These are phyloP conservation scores for Cenchrus purpureus DNA, from an alignment of 176 grass and related monocot genomes.

Conservation along the genomic window DNA sequence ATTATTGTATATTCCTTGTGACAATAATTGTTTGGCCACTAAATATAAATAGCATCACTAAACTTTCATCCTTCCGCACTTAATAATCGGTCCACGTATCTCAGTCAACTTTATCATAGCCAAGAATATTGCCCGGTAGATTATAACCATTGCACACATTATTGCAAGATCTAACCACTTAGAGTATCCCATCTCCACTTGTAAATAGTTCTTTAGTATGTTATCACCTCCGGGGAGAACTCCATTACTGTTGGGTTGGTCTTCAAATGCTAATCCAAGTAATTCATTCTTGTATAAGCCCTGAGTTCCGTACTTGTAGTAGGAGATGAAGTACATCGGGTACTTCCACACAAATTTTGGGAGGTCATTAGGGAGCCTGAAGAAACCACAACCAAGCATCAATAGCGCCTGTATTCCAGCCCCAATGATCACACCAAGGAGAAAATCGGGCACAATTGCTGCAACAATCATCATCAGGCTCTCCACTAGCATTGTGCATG, in stretches of 20 bases:
- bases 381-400: conserved; percentile 48
- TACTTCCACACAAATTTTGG: conserved; percentile 55
- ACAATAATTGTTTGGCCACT: background rate
- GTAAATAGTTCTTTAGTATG: conserved; percentile 36
- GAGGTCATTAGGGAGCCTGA: conserved; percentile 41
- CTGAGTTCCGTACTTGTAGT: conserved; percentile 57
- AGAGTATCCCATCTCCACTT: conserved; percentile 49
- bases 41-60: background rate
- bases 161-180: conserved; percentile 59
- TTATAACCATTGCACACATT: conserved; percentile 48
- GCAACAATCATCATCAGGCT: conserved; percentile 58
- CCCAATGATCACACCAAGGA: conserved; percentile 35
- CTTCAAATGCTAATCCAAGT: conserved; percentile 31
- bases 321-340: conserved; percentile 54
- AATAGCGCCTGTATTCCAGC: conserved; percentile 43
- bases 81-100: conserved; percentile 39
- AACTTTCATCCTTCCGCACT: background rate
- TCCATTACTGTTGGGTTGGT: background rate
- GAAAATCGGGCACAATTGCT: conserved; percentile 27
- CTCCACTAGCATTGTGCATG: conserved; percentile 39
- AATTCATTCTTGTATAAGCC: conserved; percentile 23
- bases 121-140: conserved; percentile 47
- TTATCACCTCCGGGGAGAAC: conserved; percentile 21
- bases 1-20: background rate
- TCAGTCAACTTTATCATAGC: conserved; percentile 39